A percentile compares a stretch with the other conserved stretches of the same genome.
Conservation (phyloP, 768 basidiomycete species). For the Lentinus brumalis region DNA sequence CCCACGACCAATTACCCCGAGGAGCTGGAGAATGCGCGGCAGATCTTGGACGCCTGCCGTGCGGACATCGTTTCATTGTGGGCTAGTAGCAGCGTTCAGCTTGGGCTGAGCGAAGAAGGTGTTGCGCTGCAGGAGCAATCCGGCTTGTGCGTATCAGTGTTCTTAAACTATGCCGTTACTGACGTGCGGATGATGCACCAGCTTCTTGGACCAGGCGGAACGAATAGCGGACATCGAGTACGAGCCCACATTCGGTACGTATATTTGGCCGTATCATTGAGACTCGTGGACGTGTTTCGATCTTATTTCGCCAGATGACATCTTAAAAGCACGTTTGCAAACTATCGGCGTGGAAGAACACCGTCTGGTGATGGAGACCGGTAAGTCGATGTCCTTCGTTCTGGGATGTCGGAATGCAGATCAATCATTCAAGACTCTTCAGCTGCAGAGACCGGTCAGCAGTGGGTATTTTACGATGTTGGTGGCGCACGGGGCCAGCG, state of each 20-base stretch:
- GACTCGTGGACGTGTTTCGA: background rate
- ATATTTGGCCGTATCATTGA: background rate
- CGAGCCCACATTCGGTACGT: slow-evolving; percentile 51
- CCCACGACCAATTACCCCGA: slow-evolving; percentile 26
- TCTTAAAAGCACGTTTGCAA: slow-evolving; percentile 63
- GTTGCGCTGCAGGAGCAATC: slow-evolving; percentile 57
- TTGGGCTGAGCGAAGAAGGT: slow-evolving; percentile 42
- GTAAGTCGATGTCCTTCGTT: slow-evolving; percentile 23
- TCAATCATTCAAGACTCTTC: background rate
- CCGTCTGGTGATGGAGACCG: slow-evolving; percentile 50
- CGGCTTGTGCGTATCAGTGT: slow-evolving; percentile 48
- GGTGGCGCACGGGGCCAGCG: slow-evolving; percentile 60
- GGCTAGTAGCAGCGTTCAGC: slow-evolving; percentile 48
- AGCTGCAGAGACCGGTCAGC: slow-evolving; percentile 34
- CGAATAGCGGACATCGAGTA: slow-evolving; percentile 56
- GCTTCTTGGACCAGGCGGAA: slow-evolving; percentile 58
- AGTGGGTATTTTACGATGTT: slow-evolving; percentile 71
- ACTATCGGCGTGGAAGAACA: slow-evolving; percentile 71
- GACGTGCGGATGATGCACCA: slow-evolving; percentile 24
- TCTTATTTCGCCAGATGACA: slow-evolving; percentile 46
- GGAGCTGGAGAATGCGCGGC: slow-evolving; percentile 43
- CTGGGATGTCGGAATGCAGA: background rate
- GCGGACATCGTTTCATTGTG: slow-evolving; percentile 59
- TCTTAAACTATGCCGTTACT: background rate
- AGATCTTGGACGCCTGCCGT: slow-evolving; percentile 54